phyloP scores from a whole-genome alignment of 306 rosid species.

The Lathyrus aphaca region DNA sequence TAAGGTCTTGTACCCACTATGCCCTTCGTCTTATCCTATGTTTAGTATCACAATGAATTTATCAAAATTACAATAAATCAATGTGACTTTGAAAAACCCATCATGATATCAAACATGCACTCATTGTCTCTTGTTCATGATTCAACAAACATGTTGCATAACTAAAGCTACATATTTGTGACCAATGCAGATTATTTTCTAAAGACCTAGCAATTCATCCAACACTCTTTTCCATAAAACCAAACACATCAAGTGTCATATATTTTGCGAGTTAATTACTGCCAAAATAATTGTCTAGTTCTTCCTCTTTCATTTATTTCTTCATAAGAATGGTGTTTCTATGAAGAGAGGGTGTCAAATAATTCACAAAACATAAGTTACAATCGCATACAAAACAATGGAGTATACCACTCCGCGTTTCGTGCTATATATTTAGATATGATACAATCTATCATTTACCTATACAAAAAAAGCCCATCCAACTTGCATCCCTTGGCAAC shows the following conservation, averaged over 20 bases:
- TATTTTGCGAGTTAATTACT: conserved; percentile 18
- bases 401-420: conserved; percentile 56
- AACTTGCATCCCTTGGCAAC: conserved; percentile 58
- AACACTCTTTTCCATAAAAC: background rate
- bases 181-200: background rate
- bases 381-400: conserved; percentile 60
- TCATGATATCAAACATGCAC: no score
- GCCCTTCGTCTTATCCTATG: background rate
- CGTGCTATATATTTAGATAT: conserved; percentile 53
- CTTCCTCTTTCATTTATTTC: conserved; percentile 27
- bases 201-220: background rate
- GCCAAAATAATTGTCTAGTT: conserved; percentile 1
- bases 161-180: background rate
- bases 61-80: no score
- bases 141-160: conserved; percentile 16
- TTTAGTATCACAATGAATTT: no score
- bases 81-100: no score
- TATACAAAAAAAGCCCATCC: conserved; percentile 78
- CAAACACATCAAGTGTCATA: conserved; percentile 7
- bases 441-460: conserved; percentile 72
- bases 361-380: conserved; percentile 46
- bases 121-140: background rate
- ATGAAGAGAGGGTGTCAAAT: background rate
- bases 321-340: background rate
- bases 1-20: no score